Conservation (phyloP, 306 rosid species). For the Acacia acuminata region DNA sequence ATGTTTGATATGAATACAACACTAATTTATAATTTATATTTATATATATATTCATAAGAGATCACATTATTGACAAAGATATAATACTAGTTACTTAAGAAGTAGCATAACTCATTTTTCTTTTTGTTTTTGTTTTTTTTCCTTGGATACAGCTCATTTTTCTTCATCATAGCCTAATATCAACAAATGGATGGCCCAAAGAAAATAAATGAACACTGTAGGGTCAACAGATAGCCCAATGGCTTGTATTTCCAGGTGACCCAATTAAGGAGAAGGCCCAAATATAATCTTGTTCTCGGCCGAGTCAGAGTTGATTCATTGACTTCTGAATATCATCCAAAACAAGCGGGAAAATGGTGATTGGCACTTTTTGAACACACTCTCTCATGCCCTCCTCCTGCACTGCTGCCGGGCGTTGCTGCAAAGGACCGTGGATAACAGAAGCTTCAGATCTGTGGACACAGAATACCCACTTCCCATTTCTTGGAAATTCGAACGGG, state of each 20-base stretch:
- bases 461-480: not conserved
- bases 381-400: not conserved
- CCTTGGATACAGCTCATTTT: too few relatives aligned
- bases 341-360: conserved; percentile 59
- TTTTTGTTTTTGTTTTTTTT: too few relatives aligned
- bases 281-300: not conserved
- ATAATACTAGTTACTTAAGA: too few relatives aligned
- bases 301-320: not conserved
- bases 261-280: not conserved
- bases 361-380: conserved; percentile 32
- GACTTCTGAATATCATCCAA: not conserved
- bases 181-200: too few relatives aligned
- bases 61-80: too few relatives aligned
- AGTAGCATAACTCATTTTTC: too few relatives aligned
- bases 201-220: too few relatives aligned
- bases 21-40: too few relatives aligned
- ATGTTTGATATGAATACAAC: too few relatives aligned
- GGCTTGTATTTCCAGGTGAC: not conserved
- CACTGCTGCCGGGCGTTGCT: not conserved
- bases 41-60: too few relatives aligned
- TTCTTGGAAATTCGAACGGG: conserved; percentile 26
- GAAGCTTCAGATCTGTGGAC: conserved; percentile 22
- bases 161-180: too few relatives aligned
- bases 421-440: not conserved
- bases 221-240: not conserved